Evolutionary conservation across 768 basidiomycete genomes (phyloP).

Genomic region (Trametes gibbosa): DNA sequence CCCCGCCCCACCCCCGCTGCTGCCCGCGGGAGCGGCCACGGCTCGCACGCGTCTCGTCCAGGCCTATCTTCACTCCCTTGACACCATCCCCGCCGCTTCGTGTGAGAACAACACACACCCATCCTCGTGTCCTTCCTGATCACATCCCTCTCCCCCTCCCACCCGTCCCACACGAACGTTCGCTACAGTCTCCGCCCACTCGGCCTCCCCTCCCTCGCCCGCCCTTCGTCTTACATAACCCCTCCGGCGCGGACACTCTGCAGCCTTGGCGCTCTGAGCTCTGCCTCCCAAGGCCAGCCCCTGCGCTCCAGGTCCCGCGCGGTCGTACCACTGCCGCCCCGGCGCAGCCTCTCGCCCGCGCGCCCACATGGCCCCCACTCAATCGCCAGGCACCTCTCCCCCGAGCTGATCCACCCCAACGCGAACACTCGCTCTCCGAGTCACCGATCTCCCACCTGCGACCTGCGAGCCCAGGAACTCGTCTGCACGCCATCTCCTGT

Average conservation of each 20-base stretch:
- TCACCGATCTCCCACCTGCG: background rate
- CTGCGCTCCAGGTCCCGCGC: background rate
- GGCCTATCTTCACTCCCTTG: constrained; percentile 10
- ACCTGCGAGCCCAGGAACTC: constrained; percentile 2
- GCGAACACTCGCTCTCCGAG: background rate
- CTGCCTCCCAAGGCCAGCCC: background rate
- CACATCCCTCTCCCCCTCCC: constrained; percentile 7
- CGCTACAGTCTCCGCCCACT: constrained; percentile 11
- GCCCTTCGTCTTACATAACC: constrained; percentile 7
- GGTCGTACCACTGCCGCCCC: background rate
- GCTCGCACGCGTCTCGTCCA: background rate
- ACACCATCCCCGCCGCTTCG: constrained; percentile 9
- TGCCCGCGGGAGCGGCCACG: background rate
- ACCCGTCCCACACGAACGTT: constrained; percentile 15
- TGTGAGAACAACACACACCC: constrained; percentile 7
- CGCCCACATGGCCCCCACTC: constrained; percentile 15
- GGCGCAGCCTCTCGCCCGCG: constrained; percentile 12
- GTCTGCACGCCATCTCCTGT: background rate
- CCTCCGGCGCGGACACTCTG: background rate
- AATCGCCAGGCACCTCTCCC: constrained; percentile 15
- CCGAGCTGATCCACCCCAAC: constrained; percentile 9
- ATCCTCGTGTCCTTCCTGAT: constrained; percentile 13
- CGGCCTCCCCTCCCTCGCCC: constrained; percentile 6
- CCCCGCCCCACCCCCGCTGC: background rate
- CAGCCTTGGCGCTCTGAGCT: background rate